Evolutionary conservation across 2,329 filamentous ascomycete species (phyloP).

Genomic region (Pseudocercospora fuligena): DNA sequence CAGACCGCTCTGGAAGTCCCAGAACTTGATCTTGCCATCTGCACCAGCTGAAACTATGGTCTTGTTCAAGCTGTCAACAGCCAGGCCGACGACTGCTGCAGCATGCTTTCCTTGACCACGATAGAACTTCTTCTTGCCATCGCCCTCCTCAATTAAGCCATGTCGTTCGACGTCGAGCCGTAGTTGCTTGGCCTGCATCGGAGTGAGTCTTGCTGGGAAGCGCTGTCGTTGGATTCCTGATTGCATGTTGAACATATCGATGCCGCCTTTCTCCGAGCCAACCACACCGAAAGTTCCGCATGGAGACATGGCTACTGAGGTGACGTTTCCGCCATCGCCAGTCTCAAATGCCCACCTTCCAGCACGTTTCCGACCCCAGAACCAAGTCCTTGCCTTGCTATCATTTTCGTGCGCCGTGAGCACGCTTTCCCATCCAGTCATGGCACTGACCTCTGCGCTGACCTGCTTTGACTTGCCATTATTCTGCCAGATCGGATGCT

Average conservation of each 20-base stretch:
- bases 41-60: conserved; percentile 82
- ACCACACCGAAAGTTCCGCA: conserved; percentile 94
- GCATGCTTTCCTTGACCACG: conserved; percentile 73
- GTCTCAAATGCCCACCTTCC: conserved; percentile 93
- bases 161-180: conserved; percentile 60
- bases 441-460: conserved; percentile 73
- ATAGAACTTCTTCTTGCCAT: conserved; percentile 46
- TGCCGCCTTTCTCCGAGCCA: conserved; percentile 78
- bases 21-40: conserved; percentile 95
- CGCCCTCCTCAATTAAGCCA: conserved; percentile 45
- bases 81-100: conserved; percentile 80
- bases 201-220: conserved; percentile 80
- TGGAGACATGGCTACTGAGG: conserved; percentile 82
- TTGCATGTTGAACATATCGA: conserved; percentile 97
- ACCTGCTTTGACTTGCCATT: conserved; percentile 61
- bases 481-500: conserved; percentile 83
- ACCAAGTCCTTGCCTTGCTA: conserved; percentile 88
- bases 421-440: conserved; percentile 96
- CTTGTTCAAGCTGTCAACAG: conserved; percentile 88
- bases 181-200: conserved; percentile 76
- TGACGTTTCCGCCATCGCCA: conserved; percentile 78
- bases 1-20: conserved; percentile 87
- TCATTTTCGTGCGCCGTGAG: conserved; percentile 91
- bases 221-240: conserved; percentile 86
- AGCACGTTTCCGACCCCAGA: conserved; percentile 92